Evolutionary conservation across 1,139 yeast species (phyloP), one percentile per base, ranked within the genome.

Genomic region (Suhomyces atakaporum): DNA sequence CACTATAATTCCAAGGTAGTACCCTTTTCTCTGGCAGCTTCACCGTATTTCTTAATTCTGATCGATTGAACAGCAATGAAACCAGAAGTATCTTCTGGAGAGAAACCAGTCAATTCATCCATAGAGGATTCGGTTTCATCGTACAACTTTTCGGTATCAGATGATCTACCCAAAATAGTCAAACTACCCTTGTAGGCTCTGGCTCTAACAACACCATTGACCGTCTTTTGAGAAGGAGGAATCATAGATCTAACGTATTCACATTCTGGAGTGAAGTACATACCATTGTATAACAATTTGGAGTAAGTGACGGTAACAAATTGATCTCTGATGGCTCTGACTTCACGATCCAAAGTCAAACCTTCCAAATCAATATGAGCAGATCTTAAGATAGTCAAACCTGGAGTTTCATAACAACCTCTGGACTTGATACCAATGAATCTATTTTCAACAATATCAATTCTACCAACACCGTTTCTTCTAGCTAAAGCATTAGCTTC

Each of bases 331-430:
- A 92, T 75, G 45, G 94, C 90, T 68, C 98, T 86, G 49, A 92
- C 97, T 71, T 92, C 98, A 70, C 97, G 85, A 70, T 92, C 98
- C 58, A 92, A 74, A 30, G 95, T 92, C 58, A 92, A 81, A 57
- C 98, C 98, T 75, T 92, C 98, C 57, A 92, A 75, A 63, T 92
- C 98, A 62, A 92, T 80, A 69, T 92, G 98, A 36, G 97, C 86
- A 38, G 80, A 69, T 79, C 98, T 87, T 69, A 92, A 82, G 49
- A 92, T 67, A 47, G 98, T 90, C 59, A 92, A 81, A 64, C 97
- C 98, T 52, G 98, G 98, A 49, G 97, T 95, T 73, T 92, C 98
- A 73, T 92, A 92, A 75, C 98, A 92, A 42, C 98, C 98, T 77
- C 98, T 87, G 49, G 97, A 90, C 72, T 92, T 92, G 68, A 92